Evolutionary conservation across 2,329 filamentous ascomycete genomes (phyloP).

Genomic region (Metarhizium brunneum): DNA sequence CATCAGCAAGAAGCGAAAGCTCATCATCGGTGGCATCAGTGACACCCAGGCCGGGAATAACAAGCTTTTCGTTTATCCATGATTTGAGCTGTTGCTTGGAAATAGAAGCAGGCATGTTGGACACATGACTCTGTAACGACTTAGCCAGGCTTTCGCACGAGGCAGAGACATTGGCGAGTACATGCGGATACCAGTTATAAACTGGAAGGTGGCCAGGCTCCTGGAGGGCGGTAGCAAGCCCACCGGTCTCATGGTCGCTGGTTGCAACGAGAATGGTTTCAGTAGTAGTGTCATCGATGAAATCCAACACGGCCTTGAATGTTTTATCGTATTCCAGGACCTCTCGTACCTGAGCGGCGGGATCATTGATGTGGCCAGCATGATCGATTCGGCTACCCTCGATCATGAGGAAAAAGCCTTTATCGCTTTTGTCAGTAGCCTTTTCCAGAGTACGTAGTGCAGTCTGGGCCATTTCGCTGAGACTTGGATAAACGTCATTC

Average conservation of each 20-base stretch:
- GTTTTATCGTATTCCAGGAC: constrained; percentile 91
- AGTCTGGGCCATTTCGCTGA: constrained; percentile 83
- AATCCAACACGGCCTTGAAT: constrained; percentile 75
- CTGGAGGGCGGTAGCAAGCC: constrained; percentile 70
- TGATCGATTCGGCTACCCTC: constrained; percentile 96
- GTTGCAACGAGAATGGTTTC: constrained; percentile 80
- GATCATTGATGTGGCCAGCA: constrained; percentile 79
- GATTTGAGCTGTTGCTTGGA: constrained; percentile 35
- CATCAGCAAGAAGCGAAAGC: constrained; percentile 53
- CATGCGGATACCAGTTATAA: constrained; percentile 71
- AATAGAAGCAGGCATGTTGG: constrained; percentile 21
- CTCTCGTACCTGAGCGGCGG: constrained; percentile 77
- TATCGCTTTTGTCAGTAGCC: constrained; percentile 73
- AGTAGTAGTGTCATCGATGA: constrained; percentile 63
- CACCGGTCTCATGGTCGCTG: constrained; percentile 94
- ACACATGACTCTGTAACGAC: constrained; percentile 53
- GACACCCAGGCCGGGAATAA: constrained; percentile 67
- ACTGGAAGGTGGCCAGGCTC: constrained; percentile 42
- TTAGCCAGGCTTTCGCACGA: constrained; percentile 63
- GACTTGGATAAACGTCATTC: constrained; percentile 72
- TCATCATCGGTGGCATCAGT: constrained; percentile 63
- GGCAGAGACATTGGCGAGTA: constrained; percentile 67
- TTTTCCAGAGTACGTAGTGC: constrained; percentile 71
- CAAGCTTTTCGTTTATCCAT: constrained; percentile 61
- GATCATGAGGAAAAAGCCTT: constrained; percentile 98